A percentile compares a stretch with the other conserved stretches of the same genome.
phyloP scores from a whole-genome alignment of 2,329 filamentous ascomycete species.

The Neonectria hederae region DNA sequence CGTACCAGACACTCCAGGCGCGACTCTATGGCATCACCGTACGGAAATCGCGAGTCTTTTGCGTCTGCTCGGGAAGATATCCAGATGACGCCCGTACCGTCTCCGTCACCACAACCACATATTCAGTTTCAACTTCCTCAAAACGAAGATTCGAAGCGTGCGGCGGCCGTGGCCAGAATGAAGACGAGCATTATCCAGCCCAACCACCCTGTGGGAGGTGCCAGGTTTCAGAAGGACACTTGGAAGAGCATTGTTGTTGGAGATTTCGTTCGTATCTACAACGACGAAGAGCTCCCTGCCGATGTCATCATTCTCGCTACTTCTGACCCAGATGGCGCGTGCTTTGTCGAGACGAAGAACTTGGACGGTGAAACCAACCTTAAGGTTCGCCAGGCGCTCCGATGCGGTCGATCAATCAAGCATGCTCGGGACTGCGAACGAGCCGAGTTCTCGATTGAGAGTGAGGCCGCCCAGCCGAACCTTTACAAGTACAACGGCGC shows the following conservation, averaged over 20 bases:
- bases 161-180: conserved; percentile 54
- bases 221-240: conserved; percentile 88
- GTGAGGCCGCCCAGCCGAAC: conserved; percentile 90
- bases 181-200: conserved; percentile 76
- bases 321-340: conserved; percentile 91
- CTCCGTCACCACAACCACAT: conserved; percentile 68
- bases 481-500: conserved; percentile 95
- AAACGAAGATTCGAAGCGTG: conserved; percentile 46
- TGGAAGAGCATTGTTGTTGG: conserved; percentile 98
- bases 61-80: conserved; percentile 75
- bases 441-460: conserved; percentile 87
- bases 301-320: conserved; percentile 93
- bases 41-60: conserved; percentile 64
- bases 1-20: conserved; percentile 48
- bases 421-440: conserved; percentile 94
- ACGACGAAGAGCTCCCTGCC: conserved; percentile 93
- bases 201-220: conserved; percentile 70
- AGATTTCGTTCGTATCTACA: conserved; percentile 96
- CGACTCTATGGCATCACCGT: conserved; percentile 56
- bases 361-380: conserved; percentile 97
- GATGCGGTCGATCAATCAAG: conserved; percentile 82
- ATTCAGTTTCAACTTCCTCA: conserved; percentile 53
- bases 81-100: conserved; percentile 95
- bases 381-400: conserved; percentile 91
- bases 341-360: conserved; percentile 98